Percentiles rank a stretch among this genome's conserved stretches.
Evolutionary conservation across 805 yeast genomes (phyloP).

Genomic region (Metschnikowia cerradonensis): DNA sequence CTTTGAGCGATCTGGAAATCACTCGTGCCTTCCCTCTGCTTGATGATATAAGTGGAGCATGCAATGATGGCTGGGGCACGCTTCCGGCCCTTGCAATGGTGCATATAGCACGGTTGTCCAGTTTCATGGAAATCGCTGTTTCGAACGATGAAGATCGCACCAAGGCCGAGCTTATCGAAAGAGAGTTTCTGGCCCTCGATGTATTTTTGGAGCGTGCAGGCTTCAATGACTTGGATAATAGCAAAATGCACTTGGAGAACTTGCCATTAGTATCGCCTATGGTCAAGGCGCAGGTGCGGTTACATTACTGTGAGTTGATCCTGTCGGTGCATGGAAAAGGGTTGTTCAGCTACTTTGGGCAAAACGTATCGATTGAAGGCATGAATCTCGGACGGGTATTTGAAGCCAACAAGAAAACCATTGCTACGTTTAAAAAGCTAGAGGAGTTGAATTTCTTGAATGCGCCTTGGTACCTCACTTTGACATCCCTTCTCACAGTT

Average conservation of each 20-base stretch:
- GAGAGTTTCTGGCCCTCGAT: conserved; percentile 26
- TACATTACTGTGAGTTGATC: conserved; percentile 38
- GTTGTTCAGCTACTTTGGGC: conserved; percentile 32
- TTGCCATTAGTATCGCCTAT: conserved; percentile 13
- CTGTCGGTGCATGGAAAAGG: conserved; percentile 34
- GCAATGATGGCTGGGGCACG: conserved; percentile 47
- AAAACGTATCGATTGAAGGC: conserved; percentile 27
- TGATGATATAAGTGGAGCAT: conserved; percentile 25
- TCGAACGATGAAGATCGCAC: conserved; percentile 24
- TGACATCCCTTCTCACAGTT: conserved; percentile 42
- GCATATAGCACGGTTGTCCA: conserved; percentile 39
- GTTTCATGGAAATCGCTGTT: conserved; percentile 29
- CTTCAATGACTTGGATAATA: conserved; percentile 21
- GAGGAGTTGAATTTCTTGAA: conserved; percentile 27
- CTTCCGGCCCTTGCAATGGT: conserved; percentile 44
- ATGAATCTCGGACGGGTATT: conserved; percentile 29
- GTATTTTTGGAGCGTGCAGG: conserved; percentile 35
- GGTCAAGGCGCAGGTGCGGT: conserved; percentile 33
- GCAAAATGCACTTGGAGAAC: conserved; percentile 5
- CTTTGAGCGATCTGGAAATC: conserved; percentile 34
- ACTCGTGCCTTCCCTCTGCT: conserved; percentile 29
- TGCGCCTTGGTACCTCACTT: conserved; percentile 52
- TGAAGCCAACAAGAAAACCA: conserved; percentile 19
- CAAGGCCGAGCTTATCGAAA: conserved; percentile 30
- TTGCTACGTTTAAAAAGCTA: background rate